Percentiles rank a stretch among this genome's conserved stretches.
Evolutionary conservation across 345 rosid genomes (phyloP).

Genomic region (Lepidium sativum): DNA sequence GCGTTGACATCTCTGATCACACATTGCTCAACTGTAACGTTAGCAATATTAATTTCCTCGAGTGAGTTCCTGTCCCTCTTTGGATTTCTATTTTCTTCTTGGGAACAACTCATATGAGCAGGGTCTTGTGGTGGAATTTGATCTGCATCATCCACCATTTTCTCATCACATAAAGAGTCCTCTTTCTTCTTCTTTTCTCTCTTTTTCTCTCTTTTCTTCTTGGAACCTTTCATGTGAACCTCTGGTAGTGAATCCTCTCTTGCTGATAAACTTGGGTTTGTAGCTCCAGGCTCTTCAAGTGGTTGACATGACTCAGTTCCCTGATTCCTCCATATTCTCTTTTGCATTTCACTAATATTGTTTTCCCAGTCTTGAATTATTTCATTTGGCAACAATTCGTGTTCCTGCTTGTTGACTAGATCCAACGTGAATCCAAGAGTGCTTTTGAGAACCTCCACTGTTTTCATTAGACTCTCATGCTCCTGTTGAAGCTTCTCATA

Average conservation of each 20-base stretch:
- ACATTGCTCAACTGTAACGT: no score
- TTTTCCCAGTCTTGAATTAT: no score
- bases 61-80: not conserved
- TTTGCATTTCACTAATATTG: not conserved
- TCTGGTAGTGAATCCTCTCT: not conserved
- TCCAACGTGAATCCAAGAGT: no score
- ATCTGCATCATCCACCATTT: not conserved
- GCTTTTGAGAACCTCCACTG: no score
- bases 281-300: constrained; percentile 1
- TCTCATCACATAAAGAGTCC: not conserved
- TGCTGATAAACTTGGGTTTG: not conserved
- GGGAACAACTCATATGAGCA: constrained; percentile 2
- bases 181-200: constrained; percentile 4
- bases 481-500: no score
- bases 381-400: no score
- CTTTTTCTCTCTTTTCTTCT: not conserved
- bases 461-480: no score
- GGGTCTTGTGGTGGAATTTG: not conserved
- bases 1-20: no score
- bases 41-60: not conserved
- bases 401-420: no score
- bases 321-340: not conserved
- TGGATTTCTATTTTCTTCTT: constrained; percentile 4
- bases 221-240: not conserved
- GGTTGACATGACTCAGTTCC: not conserved